Percentiles rank a stretch among this genome's conserved stretches.
These are phyloP conservation scores for Trichophyton rubrum DNA, from an alignment of 2,329 filamentous ascomycete species.

Conservation along the genomic window DNA sequence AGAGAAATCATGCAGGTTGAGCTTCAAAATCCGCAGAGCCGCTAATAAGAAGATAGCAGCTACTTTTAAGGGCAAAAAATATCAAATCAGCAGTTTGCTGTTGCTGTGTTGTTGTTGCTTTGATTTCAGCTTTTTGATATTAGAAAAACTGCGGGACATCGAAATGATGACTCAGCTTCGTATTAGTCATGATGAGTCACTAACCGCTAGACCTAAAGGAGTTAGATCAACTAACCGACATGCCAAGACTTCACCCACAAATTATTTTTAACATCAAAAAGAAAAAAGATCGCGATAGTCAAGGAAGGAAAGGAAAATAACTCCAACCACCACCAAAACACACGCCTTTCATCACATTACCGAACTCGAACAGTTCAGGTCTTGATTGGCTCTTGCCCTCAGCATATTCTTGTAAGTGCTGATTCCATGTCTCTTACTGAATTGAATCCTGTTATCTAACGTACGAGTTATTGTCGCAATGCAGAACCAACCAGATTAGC, in stretches of 20 bases:
- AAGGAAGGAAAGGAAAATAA: neutral
- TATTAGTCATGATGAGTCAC: neutral
- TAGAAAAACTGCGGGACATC: neutral
- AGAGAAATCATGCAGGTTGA: neutral
- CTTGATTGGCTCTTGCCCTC: conserved; percentile 49
- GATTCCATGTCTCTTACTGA: neutral
- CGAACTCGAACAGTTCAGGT: conserved; percentile 64
- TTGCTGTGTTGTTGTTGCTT: neutral
- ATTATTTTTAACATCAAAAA: neutral
- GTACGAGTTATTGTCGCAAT: conserved; percentile 17
- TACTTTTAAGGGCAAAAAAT: neutral
- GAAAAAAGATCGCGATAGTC: neutral
- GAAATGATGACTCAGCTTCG: neutral
- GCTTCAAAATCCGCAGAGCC: neutral
- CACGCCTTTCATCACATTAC: conserved; percentile 64
- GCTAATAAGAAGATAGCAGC: neutral
- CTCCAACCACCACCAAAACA: conserved; percentile 1
- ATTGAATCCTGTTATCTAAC: conserved; percentile 14
- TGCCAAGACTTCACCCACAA: neutral
- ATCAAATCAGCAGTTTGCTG: neutral
- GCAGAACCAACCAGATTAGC: neutral
- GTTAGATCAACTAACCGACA: neutral
- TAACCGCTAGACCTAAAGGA: neutral
- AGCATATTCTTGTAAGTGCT: neutral
- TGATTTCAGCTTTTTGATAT: neutral